Evolutionary conservation across 2,329 filamentous ascomycete species (phyloP).

Genomic region (Coniochaeta ligniaria): DNA sequence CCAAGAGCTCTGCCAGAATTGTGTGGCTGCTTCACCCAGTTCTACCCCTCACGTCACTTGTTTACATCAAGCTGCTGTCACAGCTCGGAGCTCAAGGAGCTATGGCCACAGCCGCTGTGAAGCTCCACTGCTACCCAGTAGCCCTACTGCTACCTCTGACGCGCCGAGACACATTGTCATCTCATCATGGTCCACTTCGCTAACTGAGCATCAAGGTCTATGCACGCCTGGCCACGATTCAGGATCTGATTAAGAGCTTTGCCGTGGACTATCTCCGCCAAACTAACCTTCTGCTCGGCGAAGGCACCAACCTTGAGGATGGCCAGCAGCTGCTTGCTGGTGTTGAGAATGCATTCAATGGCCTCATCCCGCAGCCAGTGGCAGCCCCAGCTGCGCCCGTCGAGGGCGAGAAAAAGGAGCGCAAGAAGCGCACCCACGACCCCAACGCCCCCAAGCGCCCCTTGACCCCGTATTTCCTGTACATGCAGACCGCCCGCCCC

Average conservation of each 20-base stretch:
- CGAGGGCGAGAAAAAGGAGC: slow-evolving; percentile 70
- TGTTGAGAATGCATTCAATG: slow-evolving; percentile 42
- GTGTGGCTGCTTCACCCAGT: background rate
- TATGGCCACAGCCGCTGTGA: slow-evolving; percentile 1
- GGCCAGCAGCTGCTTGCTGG: slow-evolving; percentile 36
- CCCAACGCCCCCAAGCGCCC: slow-evolving; percentile 93
- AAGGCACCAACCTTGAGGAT: slow-evolving; percentile 44
- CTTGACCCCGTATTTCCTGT: slow-evolving; percentile 90
- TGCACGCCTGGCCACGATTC: slow-evolving; percentile 69
- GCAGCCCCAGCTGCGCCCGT: slow-evolving; percentile 35
- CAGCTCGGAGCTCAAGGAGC: slow-evolving; percentile 3
- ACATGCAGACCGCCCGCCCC: slow-evolving; percentile 79
- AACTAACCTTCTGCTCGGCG: slow-evolving; percentile 74
- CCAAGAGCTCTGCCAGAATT: background rate
- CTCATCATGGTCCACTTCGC: background rate
- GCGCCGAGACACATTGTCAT: background rate
- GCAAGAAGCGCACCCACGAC: slow-evolving; percentile 80
- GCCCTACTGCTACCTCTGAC: slow-evolving; percentile 6
- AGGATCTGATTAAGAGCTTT: slow-evolving; percentile 71
- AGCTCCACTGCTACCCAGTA: slow-evolving; percentile 1
- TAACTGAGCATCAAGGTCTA: slow-evolving; percentile 55
- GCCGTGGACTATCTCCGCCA: slow-evolving; percentile 82
- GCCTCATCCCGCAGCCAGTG: slow-evolving; percentile 32
- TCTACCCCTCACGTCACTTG: background rate
- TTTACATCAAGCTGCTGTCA: background rate